phyloP scores from a whole-genome alignment of 768 basidiomycete species.

The Boletus patriciae region DNA sequence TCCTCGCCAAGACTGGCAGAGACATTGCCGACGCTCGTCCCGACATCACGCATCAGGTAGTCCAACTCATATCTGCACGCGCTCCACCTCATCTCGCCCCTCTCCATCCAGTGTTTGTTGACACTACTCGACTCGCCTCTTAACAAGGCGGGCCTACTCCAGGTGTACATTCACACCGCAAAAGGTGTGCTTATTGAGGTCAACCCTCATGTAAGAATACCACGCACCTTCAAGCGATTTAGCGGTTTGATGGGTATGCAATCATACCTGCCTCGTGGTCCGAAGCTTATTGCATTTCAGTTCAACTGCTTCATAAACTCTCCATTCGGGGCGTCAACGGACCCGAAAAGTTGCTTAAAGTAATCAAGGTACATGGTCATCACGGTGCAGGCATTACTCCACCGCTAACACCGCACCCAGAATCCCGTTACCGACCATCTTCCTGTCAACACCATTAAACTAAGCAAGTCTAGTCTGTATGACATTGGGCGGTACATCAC shows the following conservation, averaged over 20 bases:
- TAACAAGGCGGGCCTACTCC: constrained; percentile 94
- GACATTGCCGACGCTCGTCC: constrained; percentile 99
- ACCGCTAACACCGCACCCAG: constrained; percentile 38
- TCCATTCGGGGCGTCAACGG: constrained; percentile 96
- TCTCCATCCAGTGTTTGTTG: constrained; percentile 77
- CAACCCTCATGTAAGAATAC: constrained; percentile 96
- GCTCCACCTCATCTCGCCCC: constrained; percentile 1
- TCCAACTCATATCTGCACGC: constrained; percentile 17
- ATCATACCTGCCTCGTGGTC: neutral
- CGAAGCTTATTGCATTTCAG: constrained; percentile 41
- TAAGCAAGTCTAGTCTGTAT: constrained; percentile 61
- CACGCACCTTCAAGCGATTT: constrained; percentile 97
- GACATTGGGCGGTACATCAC: neutral
- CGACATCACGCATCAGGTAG: constrained; percentile 97
- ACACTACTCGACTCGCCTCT: constrained; percentile 96
- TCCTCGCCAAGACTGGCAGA: constrained; percentile 93
- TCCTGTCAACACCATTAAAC: constrained; percentile 91
- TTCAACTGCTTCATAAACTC: constrained; percentile 95
- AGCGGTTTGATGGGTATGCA: constrained; percentile 93
- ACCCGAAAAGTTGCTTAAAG: constrained; percentile 94
- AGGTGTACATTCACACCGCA: constrained; percentile 98
- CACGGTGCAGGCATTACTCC: neutral
- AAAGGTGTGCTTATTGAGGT: constrained; percentile 97
- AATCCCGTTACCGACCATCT: constrained; percentile 95
- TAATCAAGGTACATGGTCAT: constrained; percentile 82